These are phyloP conservation scores for Candida coquimbonensis DNA, from an alignment of 805 yeast species.

Conservation along the genomic window DNA sequence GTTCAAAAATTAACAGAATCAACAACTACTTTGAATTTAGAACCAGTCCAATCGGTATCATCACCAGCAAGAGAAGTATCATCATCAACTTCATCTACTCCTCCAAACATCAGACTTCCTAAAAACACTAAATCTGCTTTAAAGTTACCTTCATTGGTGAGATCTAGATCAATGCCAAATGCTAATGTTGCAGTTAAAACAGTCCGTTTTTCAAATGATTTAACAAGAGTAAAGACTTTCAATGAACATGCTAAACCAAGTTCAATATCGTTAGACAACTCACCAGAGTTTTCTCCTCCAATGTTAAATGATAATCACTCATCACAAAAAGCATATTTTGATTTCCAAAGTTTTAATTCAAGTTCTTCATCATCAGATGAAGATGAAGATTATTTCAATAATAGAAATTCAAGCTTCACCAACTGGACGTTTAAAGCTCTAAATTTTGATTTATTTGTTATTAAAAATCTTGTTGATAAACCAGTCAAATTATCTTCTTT, in stretches of 20 bases:
- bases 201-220: conserved; percentile 56
- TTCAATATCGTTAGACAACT: conserved; percentile 52
- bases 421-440: conserved; percentile 14
- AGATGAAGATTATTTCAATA: conserved; percentile 16
- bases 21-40: conserved; percentile 17
- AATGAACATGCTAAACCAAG: conserved; percentile 54
- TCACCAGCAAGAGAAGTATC: too few relatives aligned
- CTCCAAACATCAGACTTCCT: conserved; percentile 5
- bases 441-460: conserved; percentile 15
- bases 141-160: conserved; percentile 35
- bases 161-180: conserved; percentile 43
- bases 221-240: conserved; percentile 59
- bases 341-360: conserved; percentile 11
- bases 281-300: conserved; percentile 32
- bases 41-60: neutral
- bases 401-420: conserved; percentile 9
- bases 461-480: conserved; percentile 19
- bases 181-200: conserved; percentile 31
- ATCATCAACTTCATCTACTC: neutral
- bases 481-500: conserved; percentile 32
- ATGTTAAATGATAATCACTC: conserved; percentile 1
- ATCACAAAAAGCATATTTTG: conserved; percentile 19
- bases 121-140: conserved; percentile 33
- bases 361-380: conserved; percentile 16
- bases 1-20: conserved; percentile 20